Evolutionary conservation across 495 filamentous ascomycete genomes (phyloP).

Genomic region (Podospora conica): DNA sequence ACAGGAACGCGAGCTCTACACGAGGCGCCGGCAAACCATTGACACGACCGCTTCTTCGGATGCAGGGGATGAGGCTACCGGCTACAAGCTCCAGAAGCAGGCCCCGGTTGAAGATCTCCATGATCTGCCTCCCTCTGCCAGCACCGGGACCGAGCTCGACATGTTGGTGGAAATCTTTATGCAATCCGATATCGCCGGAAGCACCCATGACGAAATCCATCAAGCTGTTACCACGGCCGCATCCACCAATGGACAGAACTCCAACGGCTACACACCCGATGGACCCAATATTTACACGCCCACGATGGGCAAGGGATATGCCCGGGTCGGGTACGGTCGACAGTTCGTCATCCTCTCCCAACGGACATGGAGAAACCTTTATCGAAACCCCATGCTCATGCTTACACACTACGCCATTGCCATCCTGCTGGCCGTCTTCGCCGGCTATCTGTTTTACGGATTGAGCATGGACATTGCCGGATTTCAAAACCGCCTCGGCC

Average conservation of each 20-base stretch:
- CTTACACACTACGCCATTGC: slow-evolving; percentile 98
- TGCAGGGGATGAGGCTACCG: slow-evolving; percentile 51
- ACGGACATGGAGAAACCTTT: slow-evolving; percentile 94
- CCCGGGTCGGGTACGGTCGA: slow-evolving; percentile 64
- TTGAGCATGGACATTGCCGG: slow-evolving; percentile 91
- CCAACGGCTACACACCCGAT: slow-evolving; percentile 53
- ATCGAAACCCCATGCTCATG: slow-evolving; percentile 98
- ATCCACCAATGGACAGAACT: slow-evolving; percentile 59
- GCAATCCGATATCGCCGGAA: slow-evolving; percentile 68
- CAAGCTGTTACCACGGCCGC: slow-evolving; percentile 52
- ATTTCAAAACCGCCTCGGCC: slow-evolving; percentile 96
- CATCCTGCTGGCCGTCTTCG: slow-evolving; percentile 87
- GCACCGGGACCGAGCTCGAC: slow-evolving; percentile 72
- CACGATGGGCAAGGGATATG: slow-evolving; percentile 69
- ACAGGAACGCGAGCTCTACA: slow-evolving; percentile 88
- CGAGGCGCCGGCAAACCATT: slow-evolving; percentile 61
- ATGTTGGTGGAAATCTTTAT: slow-evolving; percentile 67
- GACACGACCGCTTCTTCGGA: slow-evolving; percentile 64
- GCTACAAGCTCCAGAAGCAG: slow-evolving; percentile 61
- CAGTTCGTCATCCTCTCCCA: slow-evolving; percentile 87
- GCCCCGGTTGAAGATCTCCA: slow-evolving; percentile 58
- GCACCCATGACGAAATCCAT: slow-evolving; percentile 76
- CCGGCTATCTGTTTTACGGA: slow-evolving; percentile 93
- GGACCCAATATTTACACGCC: slow-evolving; percentile 34
- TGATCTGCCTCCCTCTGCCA: slow-evolving; percentile 65